Evolutionary conservation across 169 alveolate species (phyloP).

Genomic region (Neospora caninum): DNA sequence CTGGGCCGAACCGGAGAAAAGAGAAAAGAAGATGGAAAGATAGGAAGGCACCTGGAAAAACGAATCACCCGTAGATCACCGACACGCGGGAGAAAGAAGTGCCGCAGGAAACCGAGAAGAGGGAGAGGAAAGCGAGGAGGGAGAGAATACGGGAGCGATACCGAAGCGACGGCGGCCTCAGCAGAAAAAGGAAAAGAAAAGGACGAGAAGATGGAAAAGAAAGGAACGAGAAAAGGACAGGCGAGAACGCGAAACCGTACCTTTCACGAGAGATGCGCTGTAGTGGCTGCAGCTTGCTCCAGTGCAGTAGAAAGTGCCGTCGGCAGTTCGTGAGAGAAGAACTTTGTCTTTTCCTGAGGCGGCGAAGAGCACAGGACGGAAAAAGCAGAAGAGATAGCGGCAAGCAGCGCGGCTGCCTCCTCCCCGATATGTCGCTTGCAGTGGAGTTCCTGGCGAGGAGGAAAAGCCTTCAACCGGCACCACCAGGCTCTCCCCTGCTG

Average conservation of each 20-base stretch:
- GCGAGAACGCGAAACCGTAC: not conserved
- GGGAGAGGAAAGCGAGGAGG: not conserved
- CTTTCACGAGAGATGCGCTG: constrained; percentile 69
- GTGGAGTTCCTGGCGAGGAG: no score
- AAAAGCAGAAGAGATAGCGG: not conserved
- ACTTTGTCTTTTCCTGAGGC: constrained; percentile 67
- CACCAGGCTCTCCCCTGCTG: no score
- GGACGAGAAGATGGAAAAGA: not conserved
- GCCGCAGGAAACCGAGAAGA: no score
- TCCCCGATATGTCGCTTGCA: no score
- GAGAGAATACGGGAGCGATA: not conserved
- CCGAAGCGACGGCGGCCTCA: not conserved
- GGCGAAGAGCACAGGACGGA: not conserved
- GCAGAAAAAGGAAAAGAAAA: constrained; percentile 16
- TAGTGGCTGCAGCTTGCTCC: constrained; percentile 71
- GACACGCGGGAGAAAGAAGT: no score
- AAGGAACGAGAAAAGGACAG: not conserved
- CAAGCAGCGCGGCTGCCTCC: not conserved
- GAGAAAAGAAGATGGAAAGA: not conserved
- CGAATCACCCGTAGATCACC: not conserved
- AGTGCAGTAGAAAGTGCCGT: constrained; percentile 64
- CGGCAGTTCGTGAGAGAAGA: constrained; percentile 46
- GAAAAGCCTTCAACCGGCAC: no score
- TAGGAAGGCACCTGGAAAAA: not conserved
- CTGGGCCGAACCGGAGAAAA: not conserved